Evolutionary conservation across 108 stramenopile species (phyloP).

Genomic region (Epithemia pelagica): DNA sequence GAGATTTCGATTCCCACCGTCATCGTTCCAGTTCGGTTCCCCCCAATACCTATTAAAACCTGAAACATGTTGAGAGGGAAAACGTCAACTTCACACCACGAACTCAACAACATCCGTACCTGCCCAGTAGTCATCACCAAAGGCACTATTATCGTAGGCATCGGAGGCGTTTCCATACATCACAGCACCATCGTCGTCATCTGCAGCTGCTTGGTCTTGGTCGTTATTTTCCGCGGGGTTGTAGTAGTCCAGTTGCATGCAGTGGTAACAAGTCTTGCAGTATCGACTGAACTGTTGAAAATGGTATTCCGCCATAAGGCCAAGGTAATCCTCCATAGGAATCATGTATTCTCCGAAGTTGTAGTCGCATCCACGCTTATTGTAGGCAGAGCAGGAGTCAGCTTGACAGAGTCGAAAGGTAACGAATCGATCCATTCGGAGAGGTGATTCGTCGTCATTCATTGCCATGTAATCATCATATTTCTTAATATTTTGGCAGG

Average conservation of each 20-base stretch:
- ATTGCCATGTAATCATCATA: constrained; percentile 36
- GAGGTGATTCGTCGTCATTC: constrained; percentile 37
- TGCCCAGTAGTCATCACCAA: neutral
- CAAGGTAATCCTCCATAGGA: constrained; percentile 58
- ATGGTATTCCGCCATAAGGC: constrained; percentile 60
- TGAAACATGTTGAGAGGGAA: neutral
- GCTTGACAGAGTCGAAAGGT: constrained; percentile 75
- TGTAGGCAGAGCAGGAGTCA: constrained; percentile 48
- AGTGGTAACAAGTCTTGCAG: constrained; percentile 50
- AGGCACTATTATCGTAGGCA: constrained; percentile 3
- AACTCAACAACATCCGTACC: neutral
- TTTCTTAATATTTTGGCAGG: constrained; percentile 49
- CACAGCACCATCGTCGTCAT: neutral
- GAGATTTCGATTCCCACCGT: constrained; percentile 3
- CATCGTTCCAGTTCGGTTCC: neutral
- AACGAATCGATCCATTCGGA: constrained; percentile 64
- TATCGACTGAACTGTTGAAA: constrained; percentile 47
- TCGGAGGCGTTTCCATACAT: neutral
- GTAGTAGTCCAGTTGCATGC: constrained; percentile 22
- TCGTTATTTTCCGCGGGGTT: neutral
- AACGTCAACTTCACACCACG: neutral
- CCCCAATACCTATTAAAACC: constrained; percentile 7
- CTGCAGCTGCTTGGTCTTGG: neutral
- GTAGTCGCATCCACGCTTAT: constrained; percentile 48
- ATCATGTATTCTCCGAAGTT: constrained; percentile 75